Percentiles rank a stretch among this genome's conserved stretches.
Evolutionary conservation across 129 eudicot species (phyloP).

Genomic region (Escallonia herrerae): DNA sequence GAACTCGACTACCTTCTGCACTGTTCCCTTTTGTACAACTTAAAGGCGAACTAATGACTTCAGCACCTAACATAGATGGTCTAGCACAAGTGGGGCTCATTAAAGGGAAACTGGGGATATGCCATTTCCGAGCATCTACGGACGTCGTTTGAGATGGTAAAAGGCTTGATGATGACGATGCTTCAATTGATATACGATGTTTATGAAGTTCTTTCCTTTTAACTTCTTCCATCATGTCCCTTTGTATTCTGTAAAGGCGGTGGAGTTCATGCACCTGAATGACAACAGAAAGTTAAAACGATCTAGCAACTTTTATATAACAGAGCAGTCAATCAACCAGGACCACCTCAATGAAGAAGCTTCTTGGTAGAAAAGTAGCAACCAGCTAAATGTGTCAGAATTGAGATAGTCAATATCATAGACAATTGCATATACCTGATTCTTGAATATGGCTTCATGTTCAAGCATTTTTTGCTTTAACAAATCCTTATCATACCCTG

Average conservation of each 20-base stretch:
- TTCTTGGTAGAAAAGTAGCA: no score
- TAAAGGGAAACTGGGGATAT: constrained; percentile 48
- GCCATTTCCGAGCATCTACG: constrained; percentile 57
- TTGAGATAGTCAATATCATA: background rate
- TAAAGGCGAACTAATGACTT: constrained; percentile 47
- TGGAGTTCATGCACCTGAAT: constrained; percentile 82
- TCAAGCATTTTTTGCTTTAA: constrained; percentile 85
- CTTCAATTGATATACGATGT: constrained; percentile 41
- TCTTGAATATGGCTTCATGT: constrained; percentile 81
- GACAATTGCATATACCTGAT: constrained; percentile 47
- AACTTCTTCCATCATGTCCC: constrained; percentile 90
- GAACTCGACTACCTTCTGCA: constrained; percentile 7
- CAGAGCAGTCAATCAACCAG: no score
- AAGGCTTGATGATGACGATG: constrained; percentile 79
- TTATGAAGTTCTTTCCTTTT: constrained; percentile 46
- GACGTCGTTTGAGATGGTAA: constrained; percentile 54
- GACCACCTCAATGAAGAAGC: no score
- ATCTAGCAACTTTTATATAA: constrained; percentile 8
- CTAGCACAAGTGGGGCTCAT: constrained; percentile 30
- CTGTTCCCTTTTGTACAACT: constrained; percentile 63
- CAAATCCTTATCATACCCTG: constrained; percentile 62
- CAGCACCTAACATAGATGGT: constrained; percentile 56
- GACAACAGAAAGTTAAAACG: constrained; percentile 13
- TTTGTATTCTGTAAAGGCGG: constrained; percentile 83
- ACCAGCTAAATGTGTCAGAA: background rate